Evolutionary conservation across 495 filamentous ascomycete species (phyloP).

Genomic region (Neurospora tetrasperma): DNA sequence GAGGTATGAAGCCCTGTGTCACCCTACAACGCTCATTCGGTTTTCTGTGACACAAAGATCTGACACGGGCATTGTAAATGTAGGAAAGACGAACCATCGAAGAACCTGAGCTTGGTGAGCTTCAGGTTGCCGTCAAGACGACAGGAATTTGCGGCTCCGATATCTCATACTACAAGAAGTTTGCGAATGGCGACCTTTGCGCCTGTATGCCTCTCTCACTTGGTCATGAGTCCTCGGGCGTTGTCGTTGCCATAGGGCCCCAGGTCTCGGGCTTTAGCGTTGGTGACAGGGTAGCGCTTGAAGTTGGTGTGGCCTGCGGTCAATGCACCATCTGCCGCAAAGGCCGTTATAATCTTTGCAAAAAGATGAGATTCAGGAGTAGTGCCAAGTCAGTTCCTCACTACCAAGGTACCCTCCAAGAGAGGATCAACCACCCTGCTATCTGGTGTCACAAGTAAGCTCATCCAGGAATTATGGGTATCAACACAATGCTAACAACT

Average conservation of each 20-base stretch:
- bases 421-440: constrained; percentile 79
- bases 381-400: constrained; percentile 78
- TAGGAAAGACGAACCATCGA: constrained; percentile 40
- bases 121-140: constrained; percentile 64
- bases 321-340: constrained; percentile 62
- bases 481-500: constrained; percentile 5
- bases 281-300: constrained; percentile 79
- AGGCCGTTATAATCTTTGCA: constrained; percentile 84
- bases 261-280: constrained; percentile 39
- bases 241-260: constrained; percentile 54
- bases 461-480: not conserved
- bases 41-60: not conserved
- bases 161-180: constrained; percentile 77
- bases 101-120: constrained; percentile 41
- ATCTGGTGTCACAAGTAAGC: constrained; percentile 60
- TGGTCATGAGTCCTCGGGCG: constrained; percentile 70
- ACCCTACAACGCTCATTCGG: not conserved
- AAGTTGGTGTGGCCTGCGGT: constrained; percentile 75
- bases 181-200: constrained; percentile 73
- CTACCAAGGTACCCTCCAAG: constrained; percentile 83
- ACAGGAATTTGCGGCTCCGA: constrained; percentile 80
- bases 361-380: constrained; percentile 69
- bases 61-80: constrained; percentile 3
- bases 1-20: not conserved
- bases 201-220: constrained; percentile 62